phyloP scores from a whole-genome alignment of 1,284 basidiomycete species.

The Laetiporus sulphureus region DNA sequence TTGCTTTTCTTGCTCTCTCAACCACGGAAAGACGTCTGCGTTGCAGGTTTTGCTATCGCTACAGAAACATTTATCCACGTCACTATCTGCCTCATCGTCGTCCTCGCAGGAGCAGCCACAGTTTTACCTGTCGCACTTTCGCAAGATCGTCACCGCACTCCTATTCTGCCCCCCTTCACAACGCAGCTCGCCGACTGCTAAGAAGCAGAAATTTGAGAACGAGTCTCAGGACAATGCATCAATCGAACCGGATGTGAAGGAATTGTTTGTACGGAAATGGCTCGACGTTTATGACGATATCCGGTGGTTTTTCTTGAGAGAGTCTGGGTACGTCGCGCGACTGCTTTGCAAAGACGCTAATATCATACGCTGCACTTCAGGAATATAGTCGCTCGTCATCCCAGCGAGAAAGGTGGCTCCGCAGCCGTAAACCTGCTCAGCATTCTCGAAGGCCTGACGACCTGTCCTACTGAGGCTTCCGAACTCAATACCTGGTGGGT shows the following conservation, averaged over 20 bases:
- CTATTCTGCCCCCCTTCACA: constrained; percentile 54
- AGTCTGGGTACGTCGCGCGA: constrained; percentile 54
- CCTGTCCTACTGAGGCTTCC: constrained; percentile 70
- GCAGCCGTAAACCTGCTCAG: constrained; percentile 62
- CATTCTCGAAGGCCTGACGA: constrained; percentile 72
- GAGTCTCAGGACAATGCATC: constrained; percentile 23
- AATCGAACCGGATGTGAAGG: constrained; percentile 53
- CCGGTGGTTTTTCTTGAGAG: constrained; percentile 89
- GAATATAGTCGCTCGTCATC: constrained; percentile 16
- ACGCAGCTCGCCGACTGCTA: constrained; percentile 23
- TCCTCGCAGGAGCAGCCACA: constrained; percentile 38
- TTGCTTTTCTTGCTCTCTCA: background rate
- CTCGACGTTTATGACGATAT: constrained; percentile 84
- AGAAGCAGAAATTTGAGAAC: constrained; percentile 16
- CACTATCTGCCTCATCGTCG: constrained; percentile 35
- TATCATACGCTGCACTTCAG: constrained; percentile 15
- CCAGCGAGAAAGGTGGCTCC: constrained; percentile 32
- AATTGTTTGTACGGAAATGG: constrained; percentile 64
- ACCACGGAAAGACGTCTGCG: constrained; percentile 52
- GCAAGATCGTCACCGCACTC: constrained; percentile 54
- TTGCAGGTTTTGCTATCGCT: constrained; percentile 79
- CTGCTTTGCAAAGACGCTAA: constrained; percentile 10
- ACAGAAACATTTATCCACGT: constrained; percentile 69
- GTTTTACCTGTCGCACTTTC: constrained; percentile 67
- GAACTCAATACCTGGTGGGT: constrained; percentile 90